Evolutionary conservation across 257 asterid genomes (phyloP), one percentile per base, ranked within the genome.

Genomic region (Jaltomata sinuosa): DNA sequence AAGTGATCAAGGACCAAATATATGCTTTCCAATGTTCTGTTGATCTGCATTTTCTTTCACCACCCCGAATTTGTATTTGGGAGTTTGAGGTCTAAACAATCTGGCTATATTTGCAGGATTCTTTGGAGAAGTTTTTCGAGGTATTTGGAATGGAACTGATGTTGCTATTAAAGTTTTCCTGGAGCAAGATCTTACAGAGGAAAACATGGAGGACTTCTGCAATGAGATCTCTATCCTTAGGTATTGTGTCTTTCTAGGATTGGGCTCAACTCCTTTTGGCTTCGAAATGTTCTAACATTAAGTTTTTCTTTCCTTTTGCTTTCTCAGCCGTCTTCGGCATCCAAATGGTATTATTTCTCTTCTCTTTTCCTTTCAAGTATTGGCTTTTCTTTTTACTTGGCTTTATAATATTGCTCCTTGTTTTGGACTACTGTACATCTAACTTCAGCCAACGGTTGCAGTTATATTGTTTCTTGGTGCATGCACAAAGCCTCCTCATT

Each of bases 181-280:
- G 91, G 99, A 95, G 92, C 99, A 97, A 91, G 99, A 97, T 87
- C 97, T 97, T 85, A 97, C 98, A 74, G 97, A 95, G 67, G 99
- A 97, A 91, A 97, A 97, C 84, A 97, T 97, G 98, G 98, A 95
- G 91, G 99, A 97, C 84, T 97, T 97, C 83, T 97, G 99, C 93
- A 95, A 97, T 74, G 99, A 97, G 85, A 95, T 97, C 86, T 89
- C 98, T 81, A 97, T 97, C 86, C 93, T 97, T 82, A 93, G 99
- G 99, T 97, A 86, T 80, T 84, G 80, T 57, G 53, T 74, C 79
- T 77, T 29, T 54, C 32, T 68, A n/a, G 47, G 40, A 27, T 68
- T 53, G 31, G 38, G 36, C 29, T 74, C 4, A 59, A 77, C 85
- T 83, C 83, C 38, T 57, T 87, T 79, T 82, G 67, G 49, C 54